Evolutionary conservation across 2,329 filamentous ascomycete genomes (phyloP).

Genomic region (Biscogniauxia marginata): DNA sequence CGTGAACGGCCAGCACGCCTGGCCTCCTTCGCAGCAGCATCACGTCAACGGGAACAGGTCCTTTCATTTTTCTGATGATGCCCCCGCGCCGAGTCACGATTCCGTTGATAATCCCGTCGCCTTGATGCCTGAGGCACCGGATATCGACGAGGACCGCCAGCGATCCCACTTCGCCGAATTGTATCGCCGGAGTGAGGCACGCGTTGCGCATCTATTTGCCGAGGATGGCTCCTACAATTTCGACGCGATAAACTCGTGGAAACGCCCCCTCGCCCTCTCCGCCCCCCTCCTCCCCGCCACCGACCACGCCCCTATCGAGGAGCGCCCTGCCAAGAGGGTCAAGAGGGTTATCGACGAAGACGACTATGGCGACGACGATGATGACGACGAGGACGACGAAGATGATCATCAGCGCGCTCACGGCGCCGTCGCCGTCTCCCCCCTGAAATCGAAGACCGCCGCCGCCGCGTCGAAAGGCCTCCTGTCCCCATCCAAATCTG

Average conservation of each 20-base stretch:
- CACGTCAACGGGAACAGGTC: constrained; percentile 47
- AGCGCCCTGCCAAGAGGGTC: constrained; percentile 69
- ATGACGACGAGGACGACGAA: constrained; percentile 69
- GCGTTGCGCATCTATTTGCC: constrained; percentile 73
- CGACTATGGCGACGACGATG: constrained; percentile 83
- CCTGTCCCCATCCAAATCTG: constrained; percentile 68
- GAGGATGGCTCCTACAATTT: constrained; percentile 54
- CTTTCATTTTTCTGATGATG: constrained; percentile 62
- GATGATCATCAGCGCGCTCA: constrained; percentile 51
- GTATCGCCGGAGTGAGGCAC: constrained; percentile 74
- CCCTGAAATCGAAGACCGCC: constrained; percentile 48
- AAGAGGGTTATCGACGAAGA: constrained; percentile 80
- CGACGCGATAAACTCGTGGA: constrained; percentile 53
- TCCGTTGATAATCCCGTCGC: constrained; percentile 48
- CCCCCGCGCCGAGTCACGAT: constrained; percentile 49
- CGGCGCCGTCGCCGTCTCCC: constrained; percentile 34
- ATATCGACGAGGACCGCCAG: constrained; percentile 67
- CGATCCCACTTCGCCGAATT: constrained; percentile 74
- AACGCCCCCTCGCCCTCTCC: constrained; percentile 41
- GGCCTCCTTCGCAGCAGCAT: constrained; percentile 58
- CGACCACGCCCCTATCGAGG: constrained; percentile 57
- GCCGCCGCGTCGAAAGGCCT: constrained; percentile 53
- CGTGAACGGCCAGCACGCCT: constrained; percentile 64
- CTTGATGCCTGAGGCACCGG: constrained; percentile 62
- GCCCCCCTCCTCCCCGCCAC: constrained; percentile 51